Percentiles rank a stretch among this genome's conserved stretches.
Evolutionary conservation across 2,329 filamentous ascomycete species (phyloP).

Genomic region (Microcyclospora pomicola): DNA sequence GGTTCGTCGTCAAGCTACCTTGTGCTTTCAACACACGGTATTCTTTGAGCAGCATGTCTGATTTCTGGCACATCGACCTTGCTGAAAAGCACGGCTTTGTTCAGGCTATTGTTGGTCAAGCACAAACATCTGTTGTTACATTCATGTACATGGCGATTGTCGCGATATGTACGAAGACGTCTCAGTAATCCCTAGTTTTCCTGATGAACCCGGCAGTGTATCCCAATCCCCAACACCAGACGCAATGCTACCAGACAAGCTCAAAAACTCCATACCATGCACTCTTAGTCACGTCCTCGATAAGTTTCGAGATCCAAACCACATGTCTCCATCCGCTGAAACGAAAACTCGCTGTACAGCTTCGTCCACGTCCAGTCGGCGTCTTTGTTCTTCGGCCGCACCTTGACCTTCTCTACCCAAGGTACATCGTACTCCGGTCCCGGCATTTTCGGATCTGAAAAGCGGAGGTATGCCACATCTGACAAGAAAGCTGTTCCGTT

Average conservation of each 20-base stretch:
- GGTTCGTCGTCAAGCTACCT: too few relatives aligned
- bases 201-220: too few relatives aligned
- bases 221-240: too few relatives aligned
- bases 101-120: too few relatives aligned
- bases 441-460: slow-evolving; percentile 34
- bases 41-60: too few relatives aligned
- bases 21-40: too few relatives aligned
- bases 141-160: too few relatives aligned
- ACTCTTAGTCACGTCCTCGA: slow-evolving; percentile 4
- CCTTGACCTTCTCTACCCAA: slow-evolving; percentile 25
- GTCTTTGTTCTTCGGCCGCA: slow-evolving; percentile 32
- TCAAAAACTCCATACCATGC: not conserved
- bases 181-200: too few relatives aligned
- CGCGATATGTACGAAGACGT: too few relatives aligned
- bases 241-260: not conserved
- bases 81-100: too few relatives aligned
- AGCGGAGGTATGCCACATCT: slow-evolving; percentile 32
- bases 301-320: slow-evolving; percentile 37
- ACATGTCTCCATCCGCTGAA: slow-evolving; percentile 38
- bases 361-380: slow-evolving; percentile 36
- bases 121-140: too few relatives aligned
- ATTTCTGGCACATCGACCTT: too few relatives aligned
- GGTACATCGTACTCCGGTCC: slow-evolving; percentile 39
- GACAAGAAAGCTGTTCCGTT: slow-evolving; percentile 31
- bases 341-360: slow-evolving; percentile 36